Base-by-base conservation (phyloP, 768 basidiomycete species). In the Boletus rex-veris region DNA sequence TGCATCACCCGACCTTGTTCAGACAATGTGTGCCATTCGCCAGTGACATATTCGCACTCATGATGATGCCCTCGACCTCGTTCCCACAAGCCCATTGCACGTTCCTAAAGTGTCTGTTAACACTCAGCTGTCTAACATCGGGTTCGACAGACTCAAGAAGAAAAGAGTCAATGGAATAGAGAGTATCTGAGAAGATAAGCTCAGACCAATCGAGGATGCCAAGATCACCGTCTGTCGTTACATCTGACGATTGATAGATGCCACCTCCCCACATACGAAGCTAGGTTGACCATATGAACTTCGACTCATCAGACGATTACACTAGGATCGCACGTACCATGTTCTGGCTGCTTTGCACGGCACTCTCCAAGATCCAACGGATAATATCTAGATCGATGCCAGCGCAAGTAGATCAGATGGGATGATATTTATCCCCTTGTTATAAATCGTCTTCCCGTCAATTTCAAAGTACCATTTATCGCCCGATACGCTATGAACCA, bases 121-220 rank as follows among this genome's bases (percentile, higher is more conserved):
- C 62, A 21, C 82, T 69, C 19, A 81, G 49, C 65, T 83, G 79
- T 18, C 78, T 71, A 14, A 83, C 78, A 60, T 84, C 82, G 2
- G 79, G 77, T 42, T 79, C 79, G 48, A 83, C 63, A 4, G 77
- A 74, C 50, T 75, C 75, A 31, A 83, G 62, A 19, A 83, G 50
- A 57, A 80, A 83, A 54, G 75, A 70, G 55, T 83, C 81, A 67
- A 81, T 75, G 2, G 81, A 78, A 55, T 81, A 83, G 24, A 82
- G 57, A 2, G 77, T 68, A 52, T 83, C 82, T 0, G 82, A 83
- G 19, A 55, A 50, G 36, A 31, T 31, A 36, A 55, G 75, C 58
- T 84, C 82, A 1, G 81, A 81, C 82, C 82, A 83, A 2, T 76
- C 81, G 44, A 84, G 68, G 55, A 83, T 80, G 7, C 82, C 81